Conservation (phyloP, 2,329 filamentous ascomycete genomes). For the Diaporthe longicolla region DNA sequence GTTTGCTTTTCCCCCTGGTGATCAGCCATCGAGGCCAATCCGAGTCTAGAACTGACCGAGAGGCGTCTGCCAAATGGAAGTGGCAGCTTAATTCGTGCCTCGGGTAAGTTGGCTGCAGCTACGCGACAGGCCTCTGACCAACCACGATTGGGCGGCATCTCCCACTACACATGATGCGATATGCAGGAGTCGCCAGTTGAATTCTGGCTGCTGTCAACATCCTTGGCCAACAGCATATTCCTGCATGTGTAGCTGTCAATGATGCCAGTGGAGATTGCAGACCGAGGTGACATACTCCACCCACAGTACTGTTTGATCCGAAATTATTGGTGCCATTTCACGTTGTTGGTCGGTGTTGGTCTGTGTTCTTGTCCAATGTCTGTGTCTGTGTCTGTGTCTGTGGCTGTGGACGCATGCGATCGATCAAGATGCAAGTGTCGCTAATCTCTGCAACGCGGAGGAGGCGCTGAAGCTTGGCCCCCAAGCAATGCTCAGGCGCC, state of each 20-base stretch:
- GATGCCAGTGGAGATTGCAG: neutral
- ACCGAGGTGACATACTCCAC: constrained; percentile 28
- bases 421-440: constrained; percentile 12
- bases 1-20: constrained; percentile 7
- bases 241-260: neutral
- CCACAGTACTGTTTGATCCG: constrained; percentile 6
- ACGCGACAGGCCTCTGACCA: constrained; percentile 27
- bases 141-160: constrained; percentile 1
- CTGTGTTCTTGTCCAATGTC: no score
- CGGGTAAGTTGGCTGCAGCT: constrained; percentile 30
- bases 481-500: neutral
- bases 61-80: constrained; percentile 13
- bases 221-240: neutral
- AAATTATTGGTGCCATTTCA: neutral
- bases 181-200: constrained; percentile 24
- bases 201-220: constrained; percentile 12
- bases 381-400: neutral
- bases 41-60: neutral
- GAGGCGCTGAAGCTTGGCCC: constrained; percentile 3
- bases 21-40: neutral
- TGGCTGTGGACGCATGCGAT: constrained; percentile 12
- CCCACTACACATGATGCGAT: constrained; percentile 12
- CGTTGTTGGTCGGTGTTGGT: constrained; percentile 1
- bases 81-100: constrained; percentile 13
- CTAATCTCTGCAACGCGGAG: constrained; percentile 8